Conservation (phyloP, 345 rosid genomes). For the Euphorbia peplus region DNA sequence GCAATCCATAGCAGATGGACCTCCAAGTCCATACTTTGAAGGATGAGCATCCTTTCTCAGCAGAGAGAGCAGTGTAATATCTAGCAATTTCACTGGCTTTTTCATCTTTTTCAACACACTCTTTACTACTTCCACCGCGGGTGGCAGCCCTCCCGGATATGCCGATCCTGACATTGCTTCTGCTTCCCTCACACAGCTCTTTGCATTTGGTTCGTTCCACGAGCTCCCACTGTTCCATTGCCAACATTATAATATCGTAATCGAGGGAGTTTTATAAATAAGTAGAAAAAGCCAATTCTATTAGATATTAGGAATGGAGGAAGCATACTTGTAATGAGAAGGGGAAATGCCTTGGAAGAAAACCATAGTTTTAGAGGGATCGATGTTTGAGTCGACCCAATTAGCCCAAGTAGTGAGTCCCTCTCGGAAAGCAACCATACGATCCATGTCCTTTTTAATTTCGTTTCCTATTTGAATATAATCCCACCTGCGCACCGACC, state of each 20-base stretch:
- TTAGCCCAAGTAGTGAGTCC: conserved; percentile 54
- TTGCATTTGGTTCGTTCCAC: conserved; percentile 33
- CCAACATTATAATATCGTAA: too few species aligned
- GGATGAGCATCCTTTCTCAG: conserved; percentile 93
- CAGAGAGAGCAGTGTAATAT: conserved; percentile 64
- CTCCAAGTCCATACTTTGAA: conserved; percentile 60
- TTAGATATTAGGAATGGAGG: too few species aligned
- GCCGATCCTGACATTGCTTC: conserved; percentile 29
- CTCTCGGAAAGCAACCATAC: conserved; percentile 45
- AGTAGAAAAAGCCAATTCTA: too few species aligned
- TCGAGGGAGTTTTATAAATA: too few species aligned
- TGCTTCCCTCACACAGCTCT: conserved; percentile 30
- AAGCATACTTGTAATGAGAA: conserved; percentile 44
- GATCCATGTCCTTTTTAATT: conserved; percentile 52
- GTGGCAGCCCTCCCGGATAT: conserved; percentile 38
- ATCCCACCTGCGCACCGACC: conserved; percentile 55
- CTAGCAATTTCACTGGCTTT: conserved; percentile 43
- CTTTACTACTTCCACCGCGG: conserved; percentile 20
- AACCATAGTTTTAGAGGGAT: conserved; percentile 41
- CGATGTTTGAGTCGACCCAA: conserved; percentile 53
- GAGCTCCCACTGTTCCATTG: too few species aligned
- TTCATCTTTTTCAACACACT: conserved; percentile 3
- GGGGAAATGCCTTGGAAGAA: conserved; percentile 62
- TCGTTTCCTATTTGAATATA: conserved; percentile 39
- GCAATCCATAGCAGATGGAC: conserved; percentile 53